Evolutionary conservation across 331 rosid species (phyloP), one percentile per base, ranked within the genome.

Genomic region (Saraca asoca): DNA sequence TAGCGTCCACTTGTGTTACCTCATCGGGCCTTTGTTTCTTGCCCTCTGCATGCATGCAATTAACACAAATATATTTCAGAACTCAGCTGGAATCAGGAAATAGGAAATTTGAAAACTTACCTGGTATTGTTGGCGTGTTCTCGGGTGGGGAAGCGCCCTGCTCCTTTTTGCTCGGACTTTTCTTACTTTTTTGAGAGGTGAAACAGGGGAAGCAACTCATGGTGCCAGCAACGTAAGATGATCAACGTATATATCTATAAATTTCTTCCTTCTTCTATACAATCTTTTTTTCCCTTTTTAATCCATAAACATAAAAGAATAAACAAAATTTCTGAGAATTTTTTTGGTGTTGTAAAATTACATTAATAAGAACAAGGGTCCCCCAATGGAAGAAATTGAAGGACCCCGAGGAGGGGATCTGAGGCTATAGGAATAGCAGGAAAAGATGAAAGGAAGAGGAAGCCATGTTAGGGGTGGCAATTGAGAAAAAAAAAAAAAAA

Each of bases 141-240:
- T 79, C 78, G 2, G 35, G 58, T 6, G 79, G 70, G 5, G 79
- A 5, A 35, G 66, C 12, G 2, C 66, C 72, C 49, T 64, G 75
- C 42, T 82, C 85, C 58, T 58, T 74, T 74, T 58, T 82, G 74
- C 71, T 71, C 42, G 35, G 64, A 58, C 82, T 71, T 74, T 35
- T 87, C 85, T 84, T 82, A 55, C 68, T 79, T 66, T 75, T 79
- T 51, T 74, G 77, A 9, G 88, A 79, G 8, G 72, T 44, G 59
- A 89, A 93, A 69, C 98, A 93, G 17, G 94, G 91, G 75, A 93
- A 87, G 80, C 98, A 93, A 57, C 70, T 87, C 98, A 90, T 90
- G 63, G 67, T 75, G 72, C 38, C 54, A 48, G 55, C 2, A 16
- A 14, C 14, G 20, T 10, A 51, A 17, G 51, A n/a, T 9, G 7